Evolutionary conservation across 148 eudicot genomes (phyloP), one percentile per base, ranked within the genome.

Genomic region (Camellia japonica): DNA sequence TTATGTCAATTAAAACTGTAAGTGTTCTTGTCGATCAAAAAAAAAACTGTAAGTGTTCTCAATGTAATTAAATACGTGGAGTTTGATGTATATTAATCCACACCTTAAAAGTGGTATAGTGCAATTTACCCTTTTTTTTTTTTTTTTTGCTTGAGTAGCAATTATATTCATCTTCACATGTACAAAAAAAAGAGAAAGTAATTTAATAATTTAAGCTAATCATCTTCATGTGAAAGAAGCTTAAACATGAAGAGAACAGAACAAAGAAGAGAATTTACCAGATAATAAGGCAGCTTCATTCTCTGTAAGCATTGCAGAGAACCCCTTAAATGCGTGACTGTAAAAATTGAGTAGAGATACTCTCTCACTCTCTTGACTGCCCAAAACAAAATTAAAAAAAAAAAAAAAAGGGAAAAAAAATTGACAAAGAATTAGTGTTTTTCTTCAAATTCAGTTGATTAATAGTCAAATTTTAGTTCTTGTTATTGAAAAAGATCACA

Each of bases 321-420:
- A 91, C 38, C 92, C 94, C 83, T 85, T 88, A 47, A 89, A 84
- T 78, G 91, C 84, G 81, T 91, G 94, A 75, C 78, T 80, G 75
- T 89, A 91, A 16, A 86, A 86, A 73, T 91, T 89, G 11, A 87
- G 78, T 73, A 88, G 76, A 73, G 84, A 62, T 80, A 84, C 58
- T 78, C 92, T 84, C 66, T 80, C 87, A 63, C 76, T 78, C 23
- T 87, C 89, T 74, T 81, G 85, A 47, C 94, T 91, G 86, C 77
- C 85, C n/a, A 66, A 41, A 63, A 18, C 68, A 16, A 47, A 4
- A 60, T 14, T 61, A n/a, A 5, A 14, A 23, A 2, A 51, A 23
- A 8, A 65, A 23, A 8, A 30, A 23, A 38, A 61, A 0, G 30
- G 30, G 30, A n/a, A 61, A 19, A 5, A 61, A 61, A 19, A 61